A percentile compares a stretch with the other conserved stretches of the same genome.
These are phyloP conservation scores for Solanum appendiculatum DNA, from an alignment of 257 asterid species.

Conservation along the genomic window DNA sequence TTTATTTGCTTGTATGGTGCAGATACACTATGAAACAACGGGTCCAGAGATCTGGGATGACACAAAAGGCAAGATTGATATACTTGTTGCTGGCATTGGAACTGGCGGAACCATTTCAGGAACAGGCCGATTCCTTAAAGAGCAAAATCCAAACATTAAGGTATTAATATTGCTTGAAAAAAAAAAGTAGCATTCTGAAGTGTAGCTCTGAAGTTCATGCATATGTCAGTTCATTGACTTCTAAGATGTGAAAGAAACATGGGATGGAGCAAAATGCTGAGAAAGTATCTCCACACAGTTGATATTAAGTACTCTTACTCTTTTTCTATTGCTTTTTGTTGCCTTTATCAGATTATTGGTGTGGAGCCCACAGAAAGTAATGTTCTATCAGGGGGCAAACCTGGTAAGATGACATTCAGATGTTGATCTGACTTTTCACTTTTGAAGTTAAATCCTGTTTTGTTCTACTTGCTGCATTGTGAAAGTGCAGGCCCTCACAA, in stretches of 20 bases:
- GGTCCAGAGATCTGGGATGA: slow-evolving; percentile 99
- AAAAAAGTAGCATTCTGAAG: background rate
- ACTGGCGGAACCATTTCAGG: slow-evolving; percentile 98
- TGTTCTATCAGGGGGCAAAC: slow-evolving; percentile 92
- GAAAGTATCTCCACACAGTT: background rate
- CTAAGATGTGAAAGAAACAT: background rate
- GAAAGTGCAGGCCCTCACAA: slow-evolving; percentile 99
- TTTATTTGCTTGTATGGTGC: slow-evolving; percentile 1
- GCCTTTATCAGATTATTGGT: slow-evolving; percentile 61
- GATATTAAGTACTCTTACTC: background rate
- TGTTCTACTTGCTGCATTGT: slow-evolving; percentile 62
- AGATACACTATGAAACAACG: slow-evolving; percentile 96
- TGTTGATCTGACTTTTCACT: slow-evolving; percentile 6
- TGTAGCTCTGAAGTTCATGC: background rate
- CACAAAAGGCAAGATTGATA: slow-evolving; percentile 89
- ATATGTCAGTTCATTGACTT: background rate
- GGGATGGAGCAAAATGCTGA: background rate
- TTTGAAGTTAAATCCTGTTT: slow-evolving; percentile 22
- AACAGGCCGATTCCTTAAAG: slow-evolving; percentile 78
- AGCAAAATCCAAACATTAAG: slow-evolving; percentile 65
- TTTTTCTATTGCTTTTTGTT: slow-evolving; percentile 1
- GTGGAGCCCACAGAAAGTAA: slow-evolving; percentile 95
- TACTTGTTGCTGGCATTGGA: slow-evolving; percentile 96
- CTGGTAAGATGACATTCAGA: slow-evolving; percentile 62
- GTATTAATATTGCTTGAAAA: slow-evolving; percentile 18